phyloP scores from a whole-genome alignment of 257 asterid genomes.

The Solanum medicagineum region DNA sequence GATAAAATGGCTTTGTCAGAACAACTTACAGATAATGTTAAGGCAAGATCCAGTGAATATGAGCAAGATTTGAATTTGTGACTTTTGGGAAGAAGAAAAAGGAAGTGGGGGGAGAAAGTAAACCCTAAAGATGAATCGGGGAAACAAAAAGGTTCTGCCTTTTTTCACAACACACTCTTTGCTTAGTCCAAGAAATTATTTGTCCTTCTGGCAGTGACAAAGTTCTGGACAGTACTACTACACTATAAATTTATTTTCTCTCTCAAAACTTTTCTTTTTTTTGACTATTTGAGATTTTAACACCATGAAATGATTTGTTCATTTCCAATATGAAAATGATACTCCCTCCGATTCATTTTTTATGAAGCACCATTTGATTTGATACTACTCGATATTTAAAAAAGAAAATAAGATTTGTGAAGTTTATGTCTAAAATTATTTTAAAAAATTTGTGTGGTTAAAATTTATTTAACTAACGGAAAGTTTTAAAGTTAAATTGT shows the following conservation, averaged over 20 bases:
- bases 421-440: too few relatives aligned
- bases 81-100: not conserved
- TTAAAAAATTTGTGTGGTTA: too few relatives aligned
- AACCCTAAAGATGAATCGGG: conserved; percentile 1
- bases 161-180: not conserved
- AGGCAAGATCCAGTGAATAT: not conserved
- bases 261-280: not conserved
- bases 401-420: too few relatives aligned
- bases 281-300: not conserved
- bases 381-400: too few relatives aligned
- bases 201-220: not conserved
- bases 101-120: not conserved
- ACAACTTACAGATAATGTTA: not conserved
- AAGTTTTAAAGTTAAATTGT: too few relatives aligned
- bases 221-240: not conserved
- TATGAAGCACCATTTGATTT: accelerated
- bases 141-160: not conserved
- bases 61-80: not conserved
- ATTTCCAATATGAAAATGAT: not conserved
- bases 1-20: not conserved
- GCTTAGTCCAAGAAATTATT: not conserved
- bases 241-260: not conserved
- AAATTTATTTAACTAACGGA: too few relatives aligned
- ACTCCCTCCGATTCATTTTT: accelerated
- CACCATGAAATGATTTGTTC: not conserved